These are phyloP conservation scores for Inga leiocalycina DNA, from an alignment of 306 rosid species.

Conservation along the genomic window DNA sequence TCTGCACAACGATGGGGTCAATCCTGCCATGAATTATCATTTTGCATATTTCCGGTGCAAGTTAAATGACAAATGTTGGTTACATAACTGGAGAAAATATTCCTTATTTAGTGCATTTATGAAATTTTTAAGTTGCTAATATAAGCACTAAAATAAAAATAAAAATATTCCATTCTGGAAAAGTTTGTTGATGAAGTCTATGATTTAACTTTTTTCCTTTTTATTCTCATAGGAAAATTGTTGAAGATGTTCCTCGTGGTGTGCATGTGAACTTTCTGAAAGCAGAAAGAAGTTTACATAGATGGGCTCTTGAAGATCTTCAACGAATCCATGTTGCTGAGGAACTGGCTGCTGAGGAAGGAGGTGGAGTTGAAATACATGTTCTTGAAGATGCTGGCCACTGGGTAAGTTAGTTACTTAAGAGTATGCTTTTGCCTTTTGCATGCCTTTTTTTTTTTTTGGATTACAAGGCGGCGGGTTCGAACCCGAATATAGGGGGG, in stretches of 20 bases:
- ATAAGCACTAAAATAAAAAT: slow-evolving; percentile 12
- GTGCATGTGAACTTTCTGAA: slow-evolving; percentile 93
- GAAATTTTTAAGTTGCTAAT: slow-evolving; percentile 23
- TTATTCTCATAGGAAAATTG: slow-evolving; percentile 63
- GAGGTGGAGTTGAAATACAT: slow-evolving; percentile 98
- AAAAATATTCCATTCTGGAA: slow-evolving; percentile 6
- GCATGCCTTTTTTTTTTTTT: slow-evolving; percentile 9
- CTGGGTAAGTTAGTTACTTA: slow-evolving; percentile 62
- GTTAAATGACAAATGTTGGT: slow-evolving; percentile 4
- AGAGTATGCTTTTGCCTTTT: not conserved
- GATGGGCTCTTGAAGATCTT: slow-evolving; percentile 98
- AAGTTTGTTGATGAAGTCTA: slow-evolving; percentile 21
- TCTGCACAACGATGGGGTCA: slow-evolving; percentile 3
- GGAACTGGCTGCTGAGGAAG: slow-evolving; percentile 88
- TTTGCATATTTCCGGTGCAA: not conserved
- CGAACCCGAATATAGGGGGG: no score
- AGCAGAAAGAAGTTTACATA: slow-evolving; percentile 97
- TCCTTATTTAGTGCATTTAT: slow-evolving; percentile 23
- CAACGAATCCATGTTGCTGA: slow-evolving; percentile 92
- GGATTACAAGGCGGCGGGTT: no score
- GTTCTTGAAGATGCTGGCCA: slow-evolving; percentile 99
- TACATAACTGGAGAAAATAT: slow-evolving; percentile 25
- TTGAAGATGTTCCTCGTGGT: slow-evolving; percentile 96
- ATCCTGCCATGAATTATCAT: not conserved
- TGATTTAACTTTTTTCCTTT: slow-evolving; percentile 6